Base-by-base conservation (phyloP, 2,329 filamentous ascomycete species). In the Coniochaeta ligniaria region DNA sequence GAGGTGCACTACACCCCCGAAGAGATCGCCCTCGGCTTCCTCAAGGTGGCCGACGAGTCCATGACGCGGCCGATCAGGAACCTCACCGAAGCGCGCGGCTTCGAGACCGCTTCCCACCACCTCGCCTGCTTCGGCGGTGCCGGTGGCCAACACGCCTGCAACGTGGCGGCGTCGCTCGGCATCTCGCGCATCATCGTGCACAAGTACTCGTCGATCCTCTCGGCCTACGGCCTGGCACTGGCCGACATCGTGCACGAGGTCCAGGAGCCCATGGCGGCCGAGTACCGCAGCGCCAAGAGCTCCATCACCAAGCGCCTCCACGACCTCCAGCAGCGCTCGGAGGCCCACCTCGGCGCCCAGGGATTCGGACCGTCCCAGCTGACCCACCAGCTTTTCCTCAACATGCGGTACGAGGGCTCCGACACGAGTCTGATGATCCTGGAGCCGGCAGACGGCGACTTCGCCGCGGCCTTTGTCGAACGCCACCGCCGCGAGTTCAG, bases 1-100 rank as follows among this genome's bases (percentile, higher is more conserved):
- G 33, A 3, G 16, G 52, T 36, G 24, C 50, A 33, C 35, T 60
- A 50, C 26, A 57, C 52, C 3, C 38, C 59, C 16, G 59, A 60
- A 20, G 35, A 60, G 26, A 52, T 60, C 31, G 89, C 89, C 0
- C 85, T 88, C 62, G 90, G 90, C 0, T 91, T 91, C 67, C 82
- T 91, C 65, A 84, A 88, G 59, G 87, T 91, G 54, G 88, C 88
- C 5, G 90, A 91, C 63, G 87, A 89, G 67, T 85, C 87, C 0
- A 91, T 91, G 88, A 86, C 85, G 0, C 78, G 89, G 35, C 90
- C 90, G 0, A 92, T 93, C 63, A 81, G 88, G 41, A 88, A 52
- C 17, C 62, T 68, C 20, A 69, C 66, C 0, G 88, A 91, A 73
- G 87, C 87, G 12, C 54, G 65, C 28, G 66, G 63, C 22, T 68